phyloP scores from a whole-genome alignment of 2,329 filamentous ascomycete species.

The Onygenales sp. region DNA sequence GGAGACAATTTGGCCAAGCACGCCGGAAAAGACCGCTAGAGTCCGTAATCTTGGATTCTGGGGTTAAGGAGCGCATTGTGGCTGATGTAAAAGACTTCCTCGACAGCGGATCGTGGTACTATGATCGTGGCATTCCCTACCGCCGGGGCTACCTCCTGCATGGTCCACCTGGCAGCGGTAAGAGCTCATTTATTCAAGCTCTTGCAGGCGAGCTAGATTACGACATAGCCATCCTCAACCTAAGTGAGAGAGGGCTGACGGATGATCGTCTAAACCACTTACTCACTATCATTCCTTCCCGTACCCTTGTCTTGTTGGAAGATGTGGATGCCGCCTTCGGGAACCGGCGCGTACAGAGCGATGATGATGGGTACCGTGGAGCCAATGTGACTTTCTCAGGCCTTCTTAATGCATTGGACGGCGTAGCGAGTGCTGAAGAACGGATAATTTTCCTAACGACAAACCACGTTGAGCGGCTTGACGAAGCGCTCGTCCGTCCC shows the following conservation, averaged over 20 bases:
- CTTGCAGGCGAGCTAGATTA: conserved; percentile 88
- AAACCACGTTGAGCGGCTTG: conserved; percentile 83
- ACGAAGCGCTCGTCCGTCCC: conserved; percentile 80
- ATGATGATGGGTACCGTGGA: conserved; percentile 74
- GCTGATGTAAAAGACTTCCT: conserved; percentile 77
- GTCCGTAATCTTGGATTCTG: conserved; percentile 77
- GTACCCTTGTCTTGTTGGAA: conserved; percentile 75
- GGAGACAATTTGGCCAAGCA: conserved; percentile 74
- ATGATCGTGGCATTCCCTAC: conserved; percentile 90
- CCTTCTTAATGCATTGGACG: conserved; percentile 74
- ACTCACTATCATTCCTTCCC: conserved; percentile 71
- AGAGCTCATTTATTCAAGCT: conserved; percentile 93
- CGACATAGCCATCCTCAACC: conserved; percentile 83
- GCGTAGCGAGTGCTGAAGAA: conserved; percentile 90
- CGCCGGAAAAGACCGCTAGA: conserved; percentile 77
- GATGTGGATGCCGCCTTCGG: conserved; percentile 87
- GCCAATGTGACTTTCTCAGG: conserved; percentile 92
- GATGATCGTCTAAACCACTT: conserved; percentile 83
- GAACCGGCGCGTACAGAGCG: conserved; percentile 61
- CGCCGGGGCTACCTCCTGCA: conserved; percentile 81
- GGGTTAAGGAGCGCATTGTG: conserved; percentile 72
- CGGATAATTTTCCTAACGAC: conserved; percentile 89
- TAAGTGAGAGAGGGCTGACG: conserved; percentile 80
- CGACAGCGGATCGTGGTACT: conserved; percentile 72
- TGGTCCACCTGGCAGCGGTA: conserved; percentile 82